phyloP scores from a whole-genome alignment of 192 early-diverging fungal genomes.

The Phycomyces blakesleeanus region DNA sequence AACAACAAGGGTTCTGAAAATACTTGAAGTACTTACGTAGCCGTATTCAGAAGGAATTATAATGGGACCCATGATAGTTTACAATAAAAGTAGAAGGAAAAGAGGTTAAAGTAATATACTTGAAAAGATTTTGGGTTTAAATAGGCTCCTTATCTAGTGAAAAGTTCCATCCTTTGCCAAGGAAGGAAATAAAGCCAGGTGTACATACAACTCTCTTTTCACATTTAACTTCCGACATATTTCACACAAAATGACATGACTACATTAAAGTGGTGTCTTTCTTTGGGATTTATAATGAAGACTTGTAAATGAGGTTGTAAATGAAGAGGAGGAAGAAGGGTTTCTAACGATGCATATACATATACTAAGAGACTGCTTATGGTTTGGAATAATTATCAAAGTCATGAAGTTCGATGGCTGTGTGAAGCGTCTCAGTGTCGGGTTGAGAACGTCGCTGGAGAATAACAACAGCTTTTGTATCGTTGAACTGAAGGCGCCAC shows the following conservation, averaged over 20 bases:
- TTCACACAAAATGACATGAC: not conserved
- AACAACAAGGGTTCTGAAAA: no score
- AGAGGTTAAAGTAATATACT: not conserved
- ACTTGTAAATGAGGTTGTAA: no score
- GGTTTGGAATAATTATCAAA: constrained; percentile 24
- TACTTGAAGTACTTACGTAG: constrained; percentile 47
- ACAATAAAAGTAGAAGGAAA: not conserved
- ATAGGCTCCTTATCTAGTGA: no score
- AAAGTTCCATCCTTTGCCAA: not conserved
- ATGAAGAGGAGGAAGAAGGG: no score
- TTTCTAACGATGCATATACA: no score
- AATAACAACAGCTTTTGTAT: constrained; percentile 51
- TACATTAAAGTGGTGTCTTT: not conserved
- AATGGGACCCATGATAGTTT: constrained; percentile 33
- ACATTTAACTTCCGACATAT: not conserved
- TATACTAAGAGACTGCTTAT: no score
- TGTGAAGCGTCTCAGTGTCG: constrained; percentile 6
- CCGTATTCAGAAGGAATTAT: constrained; percentile 50
- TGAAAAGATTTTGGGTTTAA: no score
- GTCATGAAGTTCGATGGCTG: constrained; percentile 40
- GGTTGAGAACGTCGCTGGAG: constrained; percentile 35
- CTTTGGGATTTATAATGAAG: no score
- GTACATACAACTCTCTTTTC: not conserved
- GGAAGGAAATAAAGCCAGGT: constrained; percentile 4
- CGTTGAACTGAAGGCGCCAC: constrained; percentile 66